Conservation (phyloP, 1,139 yeast species). For the Debaryomyces sp. region DNA sequence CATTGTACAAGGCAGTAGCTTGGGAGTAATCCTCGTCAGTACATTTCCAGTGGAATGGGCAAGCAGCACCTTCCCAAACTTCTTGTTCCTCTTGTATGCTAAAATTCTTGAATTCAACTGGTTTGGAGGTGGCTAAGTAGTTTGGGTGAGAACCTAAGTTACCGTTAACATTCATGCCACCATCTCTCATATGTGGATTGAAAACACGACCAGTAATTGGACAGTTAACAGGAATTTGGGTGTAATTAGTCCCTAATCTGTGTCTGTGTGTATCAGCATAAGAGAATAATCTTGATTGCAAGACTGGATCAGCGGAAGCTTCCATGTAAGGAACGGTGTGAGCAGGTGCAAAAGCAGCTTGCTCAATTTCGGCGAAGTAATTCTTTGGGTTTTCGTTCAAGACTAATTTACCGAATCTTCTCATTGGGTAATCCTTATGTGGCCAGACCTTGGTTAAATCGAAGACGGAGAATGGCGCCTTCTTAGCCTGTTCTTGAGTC, state of each 20-base stretch:
- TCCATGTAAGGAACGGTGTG: constrained; percentile 85
- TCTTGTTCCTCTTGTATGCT: constrained; percentile 68
- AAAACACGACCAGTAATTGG: constrained; percentile 51
- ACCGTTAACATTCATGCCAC: constrained; percentile 80
- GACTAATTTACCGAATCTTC: constrained; percentile 70
- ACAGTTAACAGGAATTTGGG: constrained; percentile 75
- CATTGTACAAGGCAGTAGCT: constrained; percentile 67
- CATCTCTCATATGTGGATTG: constrained; percentile 82
- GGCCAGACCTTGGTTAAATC: constrained; percentile 84
- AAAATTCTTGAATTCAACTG: constrained; percentile 51
- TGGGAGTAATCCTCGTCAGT: constrained; percentile 74
- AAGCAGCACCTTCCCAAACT: constrained; percentile 85
- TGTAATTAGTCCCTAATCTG: constrained; percentile 67
- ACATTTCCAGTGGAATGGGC: constrained; percentile 85
- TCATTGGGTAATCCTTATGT: constrained; percentile 71
- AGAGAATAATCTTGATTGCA: constrained; percentile 82
- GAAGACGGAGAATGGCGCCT: constrained; percentile 63
- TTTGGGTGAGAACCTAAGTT: constrained; percentile 87
- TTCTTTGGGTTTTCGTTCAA: constrained; percentile 75
- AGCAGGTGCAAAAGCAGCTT: constrained; percentile 81
- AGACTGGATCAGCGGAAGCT: constrained; percentile 84
- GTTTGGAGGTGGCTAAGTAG: constrained; percentile 64
- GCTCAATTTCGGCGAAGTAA: constrained; percentile 82
- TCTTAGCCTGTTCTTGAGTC: constrained; percentile 65
- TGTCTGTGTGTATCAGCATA: constrained; percentile 81